phyloP scores from a whole-genome alignment of 139 green algal genomes.

The Asterochloris erici region DNA sequence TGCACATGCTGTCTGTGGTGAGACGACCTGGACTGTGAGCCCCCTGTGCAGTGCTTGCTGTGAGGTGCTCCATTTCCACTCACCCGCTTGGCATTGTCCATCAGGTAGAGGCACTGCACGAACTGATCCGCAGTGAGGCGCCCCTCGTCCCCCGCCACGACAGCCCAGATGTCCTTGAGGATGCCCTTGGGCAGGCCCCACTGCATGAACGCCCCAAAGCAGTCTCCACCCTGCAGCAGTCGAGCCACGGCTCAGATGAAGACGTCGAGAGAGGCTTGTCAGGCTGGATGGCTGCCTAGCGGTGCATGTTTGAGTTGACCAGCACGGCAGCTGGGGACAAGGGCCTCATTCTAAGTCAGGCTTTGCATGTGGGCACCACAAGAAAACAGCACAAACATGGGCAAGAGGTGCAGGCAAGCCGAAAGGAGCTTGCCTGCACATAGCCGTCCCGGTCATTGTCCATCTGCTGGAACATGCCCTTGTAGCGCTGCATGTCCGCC shows the following conservation, averaged over 20 bases:
- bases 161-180: constrained; percentile 64
- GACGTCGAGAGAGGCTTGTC: neutral
- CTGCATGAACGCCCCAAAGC: constrained; percentile 75
- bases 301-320: neutral
- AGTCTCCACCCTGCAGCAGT: constrained; percentile 64
- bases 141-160: constrained; percentile 61
- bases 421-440: constrained; percentile 39
- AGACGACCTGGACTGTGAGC: too few species aligned
- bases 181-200: constrained; percentile 69
- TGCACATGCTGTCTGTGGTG: too few species aligned
- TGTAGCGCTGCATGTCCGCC: constrained; percentile 56
- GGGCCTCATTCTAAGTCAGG: neutral
- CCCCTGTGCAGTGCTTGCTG: too few species aligned
- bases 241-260: neutral
- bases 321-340: neutral
- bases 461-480: constrained; percentile 61
- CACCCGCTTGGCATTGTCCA: constrained; percentile 52
- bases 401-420: neutral
- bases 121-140: constrained; percentile 67
- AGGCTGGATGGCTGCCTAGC: neutral
- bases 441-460: constrained; percentile 69
- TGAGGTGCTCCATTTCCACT: neutral
- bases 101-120: constrained; percentile 71
- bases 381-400: too few species aligned
- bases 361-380: too few species aligned